Evolutionary conservation across 163 green algal species (phyloP), one percentile per base, ranked within the genome.

Genomic region (Scenedesmus sp.): DNA sequence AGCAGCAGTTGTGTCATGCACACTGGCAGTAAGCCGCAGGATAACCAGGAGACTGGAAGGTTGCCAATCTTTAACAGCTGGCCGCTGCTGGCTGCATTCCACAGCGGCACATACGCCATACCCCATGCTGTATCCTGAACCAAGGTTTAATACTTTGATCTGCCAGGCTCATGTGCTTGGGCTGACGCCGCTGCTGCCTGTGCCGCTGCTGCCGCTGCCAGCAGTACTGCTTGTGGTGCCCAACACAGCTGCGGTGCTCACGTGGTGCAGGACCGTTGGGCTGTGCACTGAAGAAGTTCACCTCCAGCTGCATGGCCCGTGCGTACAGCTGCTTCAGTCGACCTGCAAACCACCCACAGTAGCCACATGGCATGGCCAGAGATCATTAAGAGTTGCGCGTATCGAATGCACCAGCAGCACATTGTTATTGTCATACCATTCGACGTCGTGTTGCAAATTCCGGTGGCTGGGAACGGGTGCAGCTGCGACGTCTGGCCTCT

Each of bases 201-300:
- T 70, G 46, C 81, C 49, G n/a, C 81, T 86, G n/a, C 44, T 70
- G 46, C 35, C 12, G 7, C 72, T 81, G 72, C 37, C 35, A 46
- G n/a, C 70, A 44, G 70, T 78, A 40, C 68, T 24, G 35, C 35
- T 46, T 5, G 16, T 22, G 2, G n/a, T 30, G 15, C 12, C 30
- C 5, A n/a, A 70, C 20, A n/a, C 46, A 46, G 46, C 30, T 68
- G 46, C 65, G 6, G 30, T 35, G 35, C 86, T 90, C 70, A 93
- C 89, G 68, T 85, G 86, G 70, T 35, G 89, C 87, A 22, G 93
- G 86, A 22, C 33, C 26, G 78, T 85, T 80, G 3, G 94, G 95
- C 85, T 97, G 95, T 12, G 94, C 94, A 35, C 88, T 92, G 84
- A 97, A 97, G 65, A 97, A 97, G 12, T 94, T 90, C 0, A 93